Base-by-base conservation (phyloP, 2,329 filamentous ascomycete species). In the Pleomassaria siparia region DNA sequence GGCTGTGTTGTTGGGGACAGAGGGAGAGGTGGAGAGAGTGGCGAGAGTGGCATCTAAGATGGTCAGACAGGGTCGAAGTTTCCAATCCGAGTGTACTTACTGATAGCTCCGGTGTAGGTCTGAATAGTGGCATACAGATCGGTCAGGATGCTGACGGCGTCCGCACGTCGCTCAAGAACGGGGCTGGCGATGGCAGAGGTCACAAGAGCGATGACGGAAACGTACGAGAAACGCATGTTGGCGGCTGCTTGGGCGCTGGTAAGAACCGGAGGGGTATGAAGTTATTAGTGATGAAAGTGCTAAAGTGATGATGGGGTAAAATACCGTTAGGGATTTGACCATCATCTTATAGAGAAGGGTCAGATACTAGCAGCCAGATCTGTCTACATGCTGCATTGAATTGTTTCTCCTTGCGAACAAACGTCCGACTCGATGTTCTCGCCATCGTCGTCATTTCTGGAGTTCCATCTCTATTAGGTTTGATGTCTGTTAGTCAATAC, bases 41-140 rank as follows among this genome's bases (percentile, higher is more conserved):
- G 54, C 50, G 4, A 60, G 55, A 16, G 55, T 60, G 2, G 54
- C 47, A 32, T 60, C 55, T 58, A 10, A 9, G 21, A 25, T 40
- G 37, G 5, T 10, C n/a, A 26, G 11, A 20, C 2, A 15, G 16
- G 21, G 2, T 18, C 1, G 18, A 4, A 20, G 13, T 20, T 6
- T 2, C 25, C 9, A 15, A 25, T n/a, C n/a, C n/a, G n/a, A 11
- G 30, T 2, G 24, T 10, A 13, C 43, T 29, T 49, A 55, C 51
- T 58, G 46, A 59, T 40, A 10, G 37, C 37, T 7, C 37, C 37
- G 15, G 37, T 59, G 46, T 60, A 58, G 32, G 46, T 47, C 21
- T 58, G 57, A 2, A 60, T 51, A 1, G 55, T 56, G 9, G 55
- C 47, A 32, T 50, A 55, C 26, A 60, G 55, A 15, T 55, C 50